Evolutionary conservation across 768 basidiomycete species (phyloP).

Genomic region (Boletus edulis): DNA sequence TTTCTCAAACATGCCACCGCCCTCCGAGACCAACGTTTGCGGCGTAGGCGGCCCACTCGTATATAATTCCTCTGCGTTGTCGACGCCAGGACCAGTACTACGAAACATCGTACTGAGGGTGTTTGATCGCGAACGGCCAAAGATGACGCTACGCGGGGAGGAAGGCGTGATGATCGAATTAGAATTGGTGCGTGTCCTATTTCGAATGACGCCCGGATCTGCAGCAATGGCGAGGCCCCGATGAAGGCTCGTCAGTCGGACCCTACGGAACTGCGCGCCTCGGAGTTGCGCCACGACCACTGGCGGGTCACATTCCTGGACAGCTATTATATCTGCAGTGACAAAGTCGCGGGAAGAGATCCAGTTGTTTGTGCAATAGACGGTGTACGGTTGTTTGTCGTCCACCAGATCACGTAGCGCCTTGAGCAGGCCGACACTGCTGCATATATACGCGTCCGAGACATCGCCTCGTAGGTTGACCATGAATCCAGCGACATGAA

Average conservation of each 20-base stretch:
- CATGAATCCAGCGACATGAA: constrained; percentile 71
- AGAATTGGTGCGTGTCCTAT: constrained; percentile 25
- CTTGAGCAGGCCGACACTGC: constrained; percentile 46
- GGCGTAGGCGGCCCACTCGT: constrained; percentile 33
- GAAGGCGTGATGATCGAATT: constrained; percentile 26
- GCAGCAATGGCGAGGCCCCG: constrained; percentile 40
- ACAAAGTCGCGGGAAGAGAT: constrained; percentile 44
- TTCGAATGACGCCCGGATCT: constrained; percentile 6
- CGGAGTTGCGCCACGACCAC: constrained; percentile 54
- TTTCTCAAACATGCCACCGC: background rate
- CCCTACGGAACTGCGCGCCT: constrained; percentile 57
- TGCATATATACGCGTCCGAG: constrained; percentile 64
- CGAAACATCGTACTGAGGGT: constrained; percentile 18
- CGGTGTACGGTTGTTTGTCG: constrained; percentile 40
- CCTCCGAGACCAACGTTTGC: constrained; percentile 39
- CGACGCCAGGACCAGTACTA: background rate
- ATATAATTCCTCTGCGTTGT: constrained; percentile 1
- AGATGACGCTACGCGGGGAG: constrained; percentile 30
- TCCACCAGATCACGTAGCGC: constrained; percentile 44
- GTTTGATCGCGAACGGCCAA: constrained; percentile 26
- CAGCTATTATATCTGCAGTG: constrained; percentile 50
- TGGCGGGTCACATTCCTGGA: constrained; percentile 36
- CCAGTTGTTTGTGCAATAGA: constrained; percentile 51
- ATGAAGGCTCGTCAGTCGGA: constrained; percentile 50
- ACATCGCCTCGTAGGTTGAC: constrained; percentile 53